Evolutionary conservation across 208 protist genomes (phyloP), one percentile per base, ranked within the genome.

Genomic region (Vickermania spadyakhi): DNA sequence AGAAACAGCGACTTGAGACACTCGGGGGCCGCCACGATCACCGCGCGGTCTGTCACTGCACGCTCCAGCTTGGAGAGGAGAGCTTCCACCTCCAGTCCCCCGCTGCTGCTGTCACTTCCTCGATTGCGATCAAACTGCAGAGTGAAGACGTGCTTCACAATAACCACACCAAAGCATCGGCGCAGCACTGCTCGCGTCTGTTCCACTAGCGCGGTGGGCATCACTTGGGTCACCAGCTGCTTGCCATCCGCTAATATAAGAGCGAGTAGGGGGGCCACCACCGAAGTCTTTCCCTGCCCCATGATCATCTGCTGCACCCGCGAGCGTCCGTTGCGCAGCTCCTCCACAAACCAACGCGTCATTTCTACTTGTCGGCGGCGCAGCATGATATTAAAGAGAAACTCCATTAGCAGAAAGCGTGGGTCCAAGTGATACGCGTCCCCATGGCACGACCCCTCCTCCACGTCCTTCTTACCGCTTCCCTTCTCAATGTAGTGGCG

Each of bases 231-330:
- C 21, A 97, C 88, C n/a, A 98, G 83, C 60, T 78, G 74, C 61
- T 80, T 62, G n/a, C 91, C 92, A 66, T 97, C 91, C 23, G 89
- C 89, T 41, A 98, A 85, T 36, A 97, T 95, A 21, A 98, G 81
- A 21, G 88, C 86, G 25, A 98, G 80, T 57, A 98, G 64, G 3
- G 96, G 96, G 0, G 73, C 85, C 21, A 98, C 84, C 0, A 98
- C 94, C 1, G 89, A 97, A 11, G 96, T 98, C 75, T 98, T 98
- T 59, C 96, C 96, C 41, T 96, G 80, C 22, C 96, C 96, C 96
- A 98, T 98, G 63, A 98, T 96, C 89, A 98, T 93, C 73, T 98
- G 91, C 73, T 96, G 87, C 53, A 97, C 92, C 21, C 89, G 87
- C 13, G 80, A 84, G 30, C 81, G 64, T 21, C 82, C 84, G n/a